Percentiles rank a stretch among this genome's conserved stretches.
Conservation (phyloP, 371 early-diverging fungal species). For the Saksenaea vasiformis region DNA sequence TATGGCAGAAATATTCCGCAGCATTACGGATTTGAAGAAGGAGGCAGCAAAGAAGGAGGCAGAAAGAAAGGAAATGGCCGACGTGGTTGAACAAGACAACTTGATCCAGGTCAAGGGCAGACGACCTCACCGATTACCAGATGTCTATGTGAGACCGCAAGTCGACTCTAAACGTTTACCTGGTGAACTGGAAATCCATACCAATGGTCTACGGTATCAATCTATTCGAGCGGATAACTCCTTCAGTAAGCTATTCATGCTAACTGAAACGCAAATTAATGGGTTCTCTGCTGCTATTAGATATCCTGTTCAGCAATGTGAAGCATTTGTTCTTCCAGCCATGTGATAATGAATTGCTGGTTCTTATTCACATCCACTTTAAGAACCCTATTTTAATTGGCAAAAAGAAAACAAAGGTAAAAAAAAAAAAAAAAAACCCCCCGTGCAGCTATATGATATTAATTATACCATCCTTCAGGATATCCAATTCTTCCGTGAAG, state of each 20-base stretch:
- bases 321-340: slow-evolving; percentile 99
- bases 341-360: slow-evolving; percentile 95
- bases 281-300: slow-evolving; percentile 41
- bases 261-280: not conserved
- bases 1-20: slow-evolving; percentile 82
- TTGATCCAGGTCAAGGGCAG: slow-evolving; percentile 80
- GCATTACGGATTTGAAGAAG: slow-evolving; percentile 90
- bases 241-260: slow-evolving; percentile 56
- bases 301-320: slow-evolving; percentile 97
- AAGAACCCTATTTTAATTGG: slow-evolving; percentile 97
- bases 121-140: slow-evolving; percentile 79
- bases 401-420: slow-evolving; percentile 93
- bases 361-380: slow-evolving; percentile 96
- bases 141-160: slow-evolving; percentile 88
- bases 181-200: slow-evolving; percentile 94
- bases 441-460: not conserved
- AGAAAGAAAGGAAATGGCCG: slow-evolving; percentile 93
- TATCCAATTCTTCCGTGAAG: slow-evolving; percentile 99
- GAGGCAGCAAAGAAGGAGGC: slow-evolving; percentile 88
- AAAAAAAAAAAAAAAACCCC: not conserved
- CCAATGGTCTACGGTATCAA: slow-evolving; percentile 92
- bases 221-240: slow-evolving; percentile 81
- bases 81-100: slow-evolving; percentile 93
- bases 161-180: slow-evolving; percentile 86
- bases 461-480: slow-evolving; percentile 57